A percentile compares a stretch with the other conserved stretches of the same genome.
Conservation (phyloP, 345 rosid species). For the Firmiana major region DNA sequence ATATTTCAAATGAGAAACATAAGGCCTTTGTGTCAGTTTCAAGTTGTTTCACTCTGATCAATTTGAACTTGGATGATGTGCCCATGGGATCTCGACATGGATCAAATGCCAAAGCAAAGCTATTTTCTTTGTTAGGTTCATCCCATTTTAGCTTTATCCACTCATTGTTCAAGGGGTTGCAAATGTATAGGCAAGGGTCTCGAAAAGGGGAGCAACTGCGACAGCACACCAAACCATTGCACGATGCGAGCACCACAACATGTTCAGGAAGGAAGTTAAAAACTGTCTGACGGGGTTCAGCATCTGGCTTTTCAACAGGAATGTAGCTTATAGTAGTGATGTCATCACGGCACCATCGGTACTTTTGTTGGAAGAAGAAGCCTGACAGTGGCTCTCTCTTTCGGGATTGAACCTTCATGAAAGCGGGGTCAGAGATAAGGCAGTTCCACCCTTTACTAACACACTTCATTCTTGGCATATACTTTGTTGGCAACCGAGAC, state of each 20-base stretch:
- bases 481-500: slow-evolving; percentile 33
- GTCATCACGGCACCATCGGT: slow-evolving; percentile 19
- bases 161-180: slow-evolving; percentile 39
- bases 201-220: slow-evolving; percentile 30
- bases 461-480: slow-evolving; percentile 23
- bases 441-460: slow-evolving; percentile 33
- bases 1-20: slow-evolving; percentile 28
- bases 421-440: slow-evolving; percentile 26
- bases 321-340: slow-evolving; percentile 29
- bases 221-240: slow-evolving; percentile 40
- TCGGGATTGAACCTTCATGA: slow-evolving; percentile 26
- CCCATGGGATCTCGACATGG: slow-evolving; percentile 19
- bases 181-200: slow-evolving; percentile 31
- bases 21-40: slow-evolving; percentile 10
- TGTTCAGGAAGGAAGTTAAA: slow-evolving; percentile 37
- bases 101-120: slow-evolving; percentile 35
- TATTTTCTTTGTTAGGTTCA: slow-evolving; percentile 21
- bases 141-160: slow-evolving; percentile 30
- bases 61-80: slow-evolving; percentile 23
- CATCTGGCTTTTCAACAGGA: slow-evolving; percentile 19
- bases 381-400: slow-evolving; percentile 29
- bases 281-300: slow-evolving; percentile 13
- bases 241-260: slow-evolving; percentile 32
- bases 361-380: slow-evolving; percentile 37
- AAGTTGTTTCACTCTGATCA: slow-evolving; percentile 20